Conservation (phyloP, 2,329 filamentous ascomycete genomes). For the Podosphaera xanthii region DNA sequence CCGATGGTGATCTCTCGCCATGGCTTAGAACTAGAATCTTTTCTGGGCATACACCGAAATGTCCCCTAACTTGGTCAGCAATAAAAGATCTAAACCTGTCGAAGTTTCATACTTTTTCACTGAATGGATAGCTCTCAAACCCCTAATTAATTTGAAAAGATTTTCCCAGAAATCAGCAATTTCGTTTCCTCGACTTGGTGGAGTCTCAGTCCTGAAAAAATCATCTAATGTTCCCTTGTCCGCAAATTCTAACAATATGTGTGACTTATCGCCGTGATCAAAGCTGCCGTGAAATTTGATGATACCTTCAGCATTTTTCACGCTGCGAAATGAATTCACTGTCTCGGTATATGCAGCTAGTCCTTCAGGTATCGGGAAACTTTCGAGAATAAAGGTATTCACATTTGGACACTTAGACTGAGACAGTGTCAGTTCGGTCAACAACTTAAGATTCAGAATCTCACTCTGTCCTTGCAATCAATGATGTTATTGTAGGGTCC, state of each 20-base stretch:
- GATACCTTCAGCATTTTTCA: slow-evolving; percentile 8
- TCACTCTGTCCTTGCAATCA: slow-evolving; percentile 2
- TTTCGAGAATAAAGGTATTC: slow-evolving; percentile 14
- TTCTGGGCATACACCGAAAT: slow-evolving; percentile 16
- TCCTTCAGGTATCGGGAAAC: slow-evolving; percentile 8
- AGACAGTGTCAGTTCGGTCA: neutral
- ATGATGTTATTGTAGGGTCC: slow-evolving; percentile 10
- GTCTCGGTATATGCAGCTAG: slow-evolving; percentile 11
- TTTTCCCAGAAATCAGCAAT: slow-evolving; percentile 16
- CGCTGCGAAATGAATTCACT: slow-evolving; percentile 10
- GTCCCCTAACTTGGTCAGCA: slow-evolving; percentile 10
- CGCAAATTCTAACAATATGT: slow-evolving; percentile 18
- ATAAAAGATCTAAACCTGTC: neutral
- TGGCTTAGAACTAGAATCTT: slow-evolving; percentile 15
- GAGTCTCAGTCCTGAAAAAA: slow-evolving; percentile 11
- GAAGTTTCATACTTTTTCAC: slow-evolving; percentile 4
- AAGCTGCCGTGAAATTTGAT: slow-evolving; percentile 13
- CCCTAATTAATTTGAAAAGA: slow-evolving; percentile 14
- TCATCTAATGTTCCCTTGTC: slow-evolving; percentile 16
- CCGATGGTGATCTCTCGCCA: slow-evolving; percentile 6
- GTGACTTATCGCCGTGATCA: slow-evolving; percentile 11
- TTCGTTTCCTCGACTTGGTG: slow-evolving; percentile 11
- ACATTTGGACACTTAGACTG: slow-evolving; percentile 1
- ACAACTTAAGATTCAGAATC: neutral
- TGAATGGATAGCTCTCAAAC: slow-evolving; percentile 10